Conservation (phyloP, 495 filamentous ascomycete genomes). For the Hypomontagnella monticulosa region DNA sequence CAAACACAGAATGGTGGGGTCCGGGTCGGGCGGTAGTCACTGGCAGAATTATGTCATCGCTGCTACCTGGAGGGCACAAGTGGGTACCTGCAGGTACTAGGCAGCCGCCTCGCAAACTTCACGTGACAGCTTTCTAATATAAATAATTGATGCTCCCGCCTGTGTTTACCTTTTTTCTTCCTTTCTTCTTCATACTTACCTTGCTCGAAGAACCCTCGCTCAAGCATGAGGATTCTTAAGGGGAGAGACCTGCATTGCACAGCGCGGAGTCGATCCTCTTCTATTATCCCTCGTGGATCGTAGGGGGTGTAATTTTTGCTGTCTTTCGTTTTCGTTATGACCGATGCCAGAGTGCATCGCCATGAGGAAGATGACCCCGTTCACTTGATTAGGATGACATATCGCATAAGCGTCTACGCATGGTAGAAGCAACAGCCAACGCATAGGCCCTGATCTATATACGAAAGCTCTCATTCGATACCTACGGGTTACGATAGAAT, state of each 20-base stretch:
- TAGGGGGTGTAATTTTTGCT: constrained; percentile 54
- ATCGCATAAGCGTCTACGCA: too few relatives aligned
- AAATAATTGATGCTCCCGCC: neutral
- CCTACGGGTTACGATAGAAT: too few relatives aligned
- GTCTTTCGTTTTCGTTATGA: constrained; percentile 35
- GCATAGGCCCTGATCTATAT: too few relatives aligned
- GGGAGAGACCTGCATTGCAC: constrained; percentile 81
- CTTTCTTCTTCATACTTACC: constrained; percentile 77
- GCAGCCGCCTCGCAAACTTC: constrained; percentile 5
- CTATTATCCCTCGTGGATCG: constrained; percentile 75
- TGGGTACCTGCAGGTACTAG: constrained; percentile 9
- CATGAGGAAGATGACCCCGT: constrained; percentile 18
- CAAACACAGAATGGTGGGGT: constrained; percentile 8
- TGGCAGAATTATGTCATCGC: constrained; percentile 24
- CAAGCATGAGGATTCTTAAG: constrained; percentile 68
- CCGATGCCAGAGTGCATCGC: constrained; percentile 27
- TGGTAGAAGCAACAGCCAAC: too few relatives aligned
- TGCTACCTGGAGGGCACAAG: constrained; percentile 5
- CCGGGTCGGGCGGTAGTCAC: constrained; percentile 4
- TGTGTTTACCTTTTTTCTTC: neutral
- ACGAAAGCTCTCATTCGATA: too few relatives aligned
- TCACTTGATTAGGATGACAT: neutral
- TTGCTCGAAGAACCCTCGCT: constrained; percentile 70
- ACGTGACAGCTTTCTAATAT: constrained; percentile 8
- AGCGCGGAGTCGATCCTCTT: constrained; percentile 73